Base-by-base conservation (phyloP, 2,329 filamentous ascomycete species). In the Cercospora sp. region DNA sequence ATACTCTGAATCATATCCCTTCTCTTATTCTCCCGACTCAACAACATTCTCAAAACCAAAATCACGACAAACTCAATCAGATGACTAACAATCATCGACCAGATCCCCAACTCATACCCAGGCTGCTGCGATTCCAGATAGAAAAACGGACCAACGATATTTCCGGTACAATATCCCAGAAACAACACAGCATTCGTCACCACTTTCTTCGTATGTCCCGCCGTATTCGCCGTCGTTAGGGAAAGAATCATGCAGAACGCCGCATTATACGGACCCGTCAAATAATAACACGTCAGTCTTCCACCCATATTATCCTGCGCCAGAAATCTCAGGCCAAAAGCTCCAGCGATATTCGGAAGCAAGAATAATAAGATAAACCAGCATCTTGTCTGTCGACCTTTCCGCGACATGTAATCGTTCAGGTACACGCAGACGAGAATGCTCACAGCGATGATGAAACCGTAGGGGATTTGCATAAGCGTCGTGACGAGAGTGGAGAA, bases 121-220 rank as follows among this genome's bases (percentile, higher is more conserved):
- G 85, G 85, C 2, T 82, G 80, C 70, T 90, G 86, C n/a, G 81
- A 74, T 0, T 82, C 78, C 61, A 84, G 84, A 77, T 88, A 90
- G 78, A 89, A 89, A 77, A 89, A 89, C 0, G 88, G 88, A 0
- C 87, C 85, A 12, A 55, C 84, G 51, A 89, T 87, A 72, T 89
- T 89, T 5, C 87, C 87, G 3, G 69, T 73, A 37, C 67, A 70
- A 28, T 72, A 72, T 0, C 86, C 86, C 9, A 89, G 80, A 78
- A 87, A 89, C 2, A 88, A 81, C 66, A 87, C 83, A 1, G 85
- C 87, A 24, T 87, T 88, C n/a, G 87, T 87, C 28, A 89, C 85
- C 57, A 89, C 86, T 74, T 90, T 88, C 75, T 89, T 89, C 1
- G 86, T 88, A 69, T 88, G 86, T 0, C 87, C 87, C 0, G 80